Evolutionary conservation across 1,284 basidiomycete genomes (phyloP).

Genomic region (Pseudozyma thailandica): DNA sequence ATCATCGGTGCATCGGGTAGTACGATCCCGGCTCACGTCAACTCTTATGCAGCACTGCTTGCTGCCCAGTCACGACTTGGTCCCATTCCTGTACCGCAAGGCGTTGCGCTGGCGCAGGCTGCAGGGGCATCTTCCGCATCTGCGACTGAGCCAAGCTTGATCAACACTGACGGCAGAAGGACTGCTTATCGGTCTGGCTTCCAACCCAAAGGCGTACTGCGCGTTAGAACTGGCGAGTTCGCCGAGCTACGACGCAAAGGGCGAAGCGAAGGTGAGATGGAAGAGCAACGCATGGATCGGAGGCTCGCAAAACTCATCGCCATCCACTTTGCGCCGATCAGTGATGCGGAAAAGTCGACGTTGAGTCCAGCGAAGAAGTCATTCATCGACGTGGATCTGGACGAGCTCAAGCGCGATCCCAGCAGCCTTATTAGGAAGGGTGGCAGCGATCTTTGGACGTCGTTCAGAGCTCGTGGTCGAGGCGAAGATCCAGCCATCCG

Average conservation of each 20-base stretch:
- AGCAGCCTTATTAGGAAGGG: slow-evolving; percentile 32
- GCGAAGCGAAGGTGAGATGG: slow-evolving; percentile 48
- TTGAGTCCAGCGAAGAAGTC: slow-evolving; percentile 19
- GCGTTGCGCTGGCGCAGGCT: slow-evolving; percentile 43
- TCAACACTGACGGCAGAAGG: slow-evolving; percentile 18
- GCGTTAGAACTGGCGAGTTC: slow-evolving; percentile 52
- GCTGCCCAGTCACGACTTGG: slow-evolving; percentile 44
- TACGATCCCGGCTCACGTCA: slow-evolving; percentile 43
- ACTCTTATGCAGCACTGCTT: slow-evolving; percentile 47
- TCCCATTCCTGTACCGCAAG: slow-evolving; percentile 49
- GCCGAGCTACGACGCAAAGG: slow-evolving; percentile 25
- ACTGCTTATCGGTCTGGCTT: slow-evolving; percentile 55
- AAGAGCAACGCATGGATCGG: slow-evolving; percentile 61
- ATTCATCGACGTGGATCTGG: slow-evolving; percentile 40
- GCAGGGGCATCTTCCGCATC: slow-evolving; percentile 10
- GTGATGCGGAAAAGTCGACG: slow-evolving; percentile 15
- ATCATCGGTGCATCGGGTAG: slow-evolving; percentile 29
- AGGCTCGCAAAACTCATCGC: slow-evolving; percentile 57
- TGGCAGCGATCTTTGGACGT: slow-evolving; percentile 47
- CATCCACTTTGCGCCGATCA: slow-evolving; percentile 45
- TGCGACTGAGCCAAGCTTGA: neutral
- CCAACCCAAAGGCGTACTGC: slow-evolving; percentile 58
- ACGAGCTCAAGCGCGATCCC: slow-evolving; percentile 45
- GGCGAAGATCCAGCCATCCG: slow-evolving; percentile 46
- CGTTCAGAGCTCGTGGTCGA: slow-evolving; percentile 39